A percentile compares a stretch with the other conserved stretches of the same genome.
Conservation (phyloP, 163 green algal species). For the Chlorella variabilis region DNA sequence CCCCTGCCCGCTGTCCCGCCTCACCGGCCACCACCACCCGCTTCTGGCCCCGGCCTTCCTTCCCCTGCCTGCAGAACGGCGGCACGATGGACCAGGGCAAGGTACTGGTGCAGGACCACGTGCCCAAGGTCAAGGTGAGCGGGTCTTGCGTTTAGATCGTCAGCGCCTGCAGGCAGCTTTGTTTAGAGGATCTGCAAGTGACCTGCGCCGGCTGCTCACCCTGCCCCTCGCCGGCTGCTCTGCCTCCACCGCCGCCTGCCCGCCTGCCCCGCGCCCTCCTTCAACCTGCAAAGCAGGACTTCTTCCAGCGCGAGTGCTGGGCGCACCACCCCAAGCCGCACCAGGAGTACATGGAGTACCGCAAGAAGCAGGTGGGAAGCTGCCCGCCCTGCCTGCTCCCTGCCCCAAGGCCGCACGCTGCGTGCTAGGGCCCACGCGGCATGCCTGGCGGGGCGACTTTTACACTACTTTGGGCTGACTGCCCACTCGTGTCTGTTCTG, state of each 20-base stretch:
- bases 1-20: too few relatives aligned
- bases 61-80: constrained; percentile 87
- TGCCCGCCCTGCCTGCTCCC: too few relatives aligned
- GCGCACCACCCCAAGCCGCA: constrained; percentile 89
- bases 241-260: background rate
- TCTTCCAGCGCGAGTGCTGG: constrained; percentile 91
- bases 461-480: too few relatives aligned
- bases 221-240: background rate
- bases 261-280: background rate
- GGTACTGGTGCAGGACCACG: constrained; percentile 94
- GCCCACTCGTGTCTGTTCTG: background rate
- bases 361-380: constrained; percentile 51
- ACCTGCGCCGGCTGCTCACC: too few relatives aligned
- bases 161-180: too few relatives aligned
- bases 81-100: constrained; percentile 75
- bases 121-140: constrained; percentile 91
- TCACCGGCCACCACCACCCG: too few relatives aligned
- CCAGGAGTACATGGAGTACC: constrained; percentile 79
- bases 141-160: too few relatives aligned
- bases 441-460: too few relatives aligned
- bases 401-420: too few relatives aligned
- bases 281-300: constrained; percentile 67
- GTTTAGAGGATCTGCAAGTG: too few relatives aligned
- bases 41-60: too few relatives aligned
- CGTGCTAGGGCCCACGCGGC: too few relatives aligned